Base-by-base conservation (phyloP, 2,329 filamentous ascomycete species). In the Elsinoe fawcettii region DNA sequence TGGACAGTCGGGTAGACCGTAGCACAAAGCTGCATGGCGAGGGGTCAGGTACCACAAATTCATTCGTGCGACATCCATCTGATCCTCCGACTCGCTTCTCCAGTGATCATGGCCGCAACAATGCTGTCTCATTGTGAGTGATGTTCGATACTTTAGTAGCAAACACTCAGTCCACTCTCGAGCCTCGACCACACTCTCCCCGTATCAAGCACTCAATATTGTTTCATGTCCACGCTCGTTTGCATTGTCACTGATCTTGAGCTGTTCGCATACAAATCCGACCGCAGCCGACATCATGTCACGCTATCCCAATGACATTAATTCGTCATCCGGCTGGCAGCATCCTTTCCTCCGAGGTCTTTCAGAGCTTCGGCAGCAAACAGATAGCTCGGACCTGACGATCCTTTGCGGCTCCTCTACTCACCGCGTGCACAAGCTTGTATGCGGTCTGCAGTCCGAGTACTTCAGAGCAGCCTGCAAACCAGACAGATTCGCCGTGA, bases 361-460 rank as follows among this genome's bases (percentile, higher is more conserved):
- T 12, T 22, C 46, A 32, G 46, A 16, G 14, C 46, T 51, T 25
- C 46, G 46, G n/a, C n/a, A 32, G 30, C 49, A 53, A 12, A 36
- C 49, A 37, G 49, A 37, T 37, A 46, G 20, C n/a, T 71, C 70
- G 59, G 73, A 76, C 65, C 69, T 75, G 63, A 73, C 69, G 53
- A 70, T 75, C 61, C 63, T 66, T 41, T 74, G 69, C 64, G 71
- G 72, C 49, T 59, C 62, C 22, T 66, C 68, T 66, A 69, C 65
- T 62, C 74, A 73, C 62, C 65, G 64, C 23, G 73, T 74, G 3
- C 73, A 75, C 63, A 72, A 71, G 57, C 68, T 68, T 5, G 65
- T 75, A 44, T 63, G 75, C 49, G 70, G 70, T 61, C 70, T 70
- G 25, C 68, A 73, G 44, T 74, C 71, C 5, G 66, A 66, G 9